phyloP scores from a whole-genome alignment of 768 basidiomycete genomes.

The Pleurotus citrinopileatus region DNA sequence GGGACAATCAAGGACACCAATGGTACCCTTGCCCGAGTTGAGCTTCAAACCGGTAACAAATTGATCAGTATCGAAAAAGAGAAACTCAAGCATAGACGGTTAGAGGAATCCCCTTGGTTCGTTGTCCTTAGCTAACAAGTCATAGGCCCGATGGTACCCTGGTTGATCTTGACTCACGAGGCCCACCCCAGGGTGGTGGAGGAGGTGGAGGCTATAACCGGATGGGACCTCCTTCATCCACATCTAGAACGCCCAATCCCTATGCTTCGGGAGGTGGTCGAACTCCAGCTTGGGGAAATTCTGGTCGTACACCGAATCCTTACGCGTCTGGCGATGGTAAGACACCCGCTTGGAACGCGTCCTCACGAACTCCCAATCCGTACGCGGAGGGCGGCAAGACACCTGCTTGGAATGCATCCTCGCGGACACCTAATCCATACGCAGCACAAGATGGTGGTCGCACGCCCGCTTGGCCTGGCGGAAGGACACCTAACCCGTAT shows the following conservation, averaged over 20 bases:
- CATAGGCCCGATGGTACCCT: constrained; percentile 7
- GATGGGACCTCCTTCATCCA: constrained; percentile 14
- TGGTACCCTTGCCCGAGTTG: constrained; percentile 82
- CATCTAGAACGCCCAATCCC: constrained; percentile 64
- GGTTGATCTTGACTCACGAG: constrained; percentile 35
- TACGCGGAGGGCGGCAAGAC: constrained; percentile 59
- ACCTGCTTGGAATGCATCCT: constrained; percentile 62
- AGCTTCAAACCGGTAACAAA: constrained; percentile 86
- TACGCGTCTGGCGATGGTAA: constrained; percentile 54
- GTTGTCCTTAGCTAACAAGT: neutral
- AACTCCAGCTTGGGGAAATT: constrained; percentile 56
- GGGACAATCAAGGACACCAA: constrained; percentile 96
- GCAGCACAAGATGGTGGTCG: constrained; percentile 36
- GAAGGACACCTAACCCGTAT: constrained; percentile 8
- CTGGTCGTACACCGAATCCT: constrained; percentile 67
- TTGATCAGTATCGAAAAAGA: constrained; percentile 83
- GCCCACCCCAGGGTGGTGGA: constrained; percentile 43
- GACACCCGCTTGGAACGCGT: constrained; percentile 64
- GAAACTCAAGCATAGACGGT: constrained; percentile 73
- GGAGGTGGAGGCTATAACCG: constrained; percentile 16
- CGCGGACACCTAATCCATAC: constrained; percentile 74
- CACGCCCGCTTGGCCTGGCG: constrained; percentile 38
- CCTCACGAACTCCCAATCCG: constrained; percentile 70
- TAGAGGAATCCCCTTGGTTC: constrained; percentile 29
- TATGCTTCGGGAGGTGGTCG: constrained; percentile 50